Conservation (phyloP, 495 filamentous ascomycete genomes). For the Penicillium longicatenatum region DNA sequence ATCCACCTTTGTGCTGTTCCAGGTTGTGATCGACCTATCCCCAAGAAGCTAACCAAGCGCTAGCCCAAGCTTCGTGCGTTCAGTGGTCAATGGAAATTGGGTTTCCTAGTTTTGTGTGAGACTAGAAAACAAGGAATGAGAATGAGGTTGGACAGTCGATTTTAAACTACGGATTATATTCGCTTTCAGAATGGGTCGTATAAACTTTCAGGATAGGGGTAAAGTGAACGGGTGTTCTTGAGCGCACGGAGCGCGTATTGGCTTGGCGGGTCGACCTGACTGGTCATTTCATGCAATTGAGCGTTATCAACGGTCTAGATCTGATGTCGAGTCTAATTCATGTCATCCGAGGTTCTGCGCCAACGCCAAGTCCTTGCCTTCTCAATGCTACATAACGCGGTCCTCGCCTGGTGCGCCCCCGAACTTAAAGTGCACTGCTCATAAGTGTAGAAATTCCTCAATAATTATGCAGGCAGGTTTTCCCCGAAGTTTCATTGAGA, state of each 20-base stretch:
- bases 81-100: background rate
- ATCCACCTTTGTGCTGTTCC: slow-evolving; percentile 7
- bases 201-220: background rate
- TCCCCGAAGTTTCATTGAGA: background rate
- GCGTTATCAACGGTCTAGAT: background rate
- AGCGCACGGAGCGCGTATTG: background rate
- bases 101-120: background rate
- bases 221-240: background rate
- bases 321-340: background rate
- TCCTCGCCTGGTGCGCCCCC: too few relatives aligned
- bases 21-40: slow-evolving; percentile 1
- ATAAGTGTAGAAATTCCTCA: background rate
- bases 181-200: background rate
- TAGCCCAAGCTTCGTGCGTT: slow-evolving; percentile 4
- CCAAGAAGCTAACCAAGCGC: background rate
- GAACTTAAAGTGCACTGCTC: too few relatives aligned
- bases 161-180: background rate
- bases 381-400: background rate
- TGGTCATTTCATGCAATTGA: background rate
- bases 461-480: background rate
- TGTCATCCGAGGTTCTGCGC: too few relatives aligned
- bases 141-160: background rate
- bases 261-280: background rate
- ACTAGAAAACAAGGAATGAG: background rate
- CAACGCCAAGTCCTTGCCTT: background rate